These are phyloP conservation scores for Ceratobasidium sp. DNA, from an alignment of 1,284 basidiomycete species.

Conservation along the genomic window DNA sequence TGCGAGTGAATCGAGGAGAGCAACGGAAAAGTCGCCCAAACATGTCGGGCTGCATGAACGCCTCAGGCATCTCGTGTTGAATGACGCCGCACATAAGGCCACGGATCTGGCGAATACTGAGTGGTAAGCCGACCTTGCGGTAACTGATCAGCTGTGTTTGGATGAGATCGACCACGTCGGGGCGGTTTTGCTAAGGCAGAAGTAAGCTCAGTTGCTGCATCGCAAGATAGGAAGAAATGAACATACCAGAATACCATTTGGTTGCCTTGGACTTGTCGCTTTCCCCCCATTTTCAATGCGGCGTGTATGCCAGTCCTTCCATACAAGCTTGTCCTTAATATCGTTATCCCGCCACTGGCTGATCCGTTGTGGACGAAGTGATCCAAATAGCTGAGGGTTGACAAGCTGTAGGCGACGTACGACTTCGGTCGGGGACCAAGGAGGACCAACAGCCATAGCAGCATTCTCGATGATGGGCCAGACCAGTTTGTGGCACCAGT, in stretches of 20 bases:
- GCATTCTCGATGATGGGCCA: no score
- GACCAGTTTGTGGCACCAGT: no score
- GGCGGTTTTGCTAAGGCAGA: background rate
- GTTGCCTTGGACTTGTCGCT: background rate
- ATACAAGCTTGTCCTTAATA: background rate
- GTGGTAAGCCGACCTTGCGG: background rate
- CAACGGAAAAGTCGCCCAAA: background rate
- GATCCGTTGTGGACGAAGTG: background rate
- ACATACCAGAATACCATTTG: background rate
- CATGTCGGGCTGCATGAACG: background rate
- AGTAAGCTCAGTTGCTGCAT: background rate
- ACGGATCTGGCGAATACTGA: background rate
- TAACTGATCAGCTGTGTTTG: background rate
- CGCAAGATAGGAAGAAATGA: background rate
- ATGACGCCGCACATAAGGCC: background rate
- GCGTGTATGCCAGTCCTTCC: slow-evolving; percentile 5
- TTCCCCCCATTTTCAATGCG: background rate
- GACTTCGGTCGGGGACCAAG: background rate
- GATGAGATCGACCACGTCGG: background rate
- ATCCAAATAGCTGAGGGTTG: slow-evolving; percentile 13
- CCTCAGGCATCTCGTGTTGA: background rate
- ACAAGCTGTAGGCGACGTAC: background rate
- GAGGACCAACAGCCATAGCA: no score
- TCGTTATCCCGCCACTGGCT: slow-evolving; percentile 5
- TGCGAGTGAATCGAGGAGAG: background rate